Evolutionary conservation across 2,329 filamentous ascomycete genomes (phyloP).

Genomic region (Plenodomus tracheiphilus): DNA sequence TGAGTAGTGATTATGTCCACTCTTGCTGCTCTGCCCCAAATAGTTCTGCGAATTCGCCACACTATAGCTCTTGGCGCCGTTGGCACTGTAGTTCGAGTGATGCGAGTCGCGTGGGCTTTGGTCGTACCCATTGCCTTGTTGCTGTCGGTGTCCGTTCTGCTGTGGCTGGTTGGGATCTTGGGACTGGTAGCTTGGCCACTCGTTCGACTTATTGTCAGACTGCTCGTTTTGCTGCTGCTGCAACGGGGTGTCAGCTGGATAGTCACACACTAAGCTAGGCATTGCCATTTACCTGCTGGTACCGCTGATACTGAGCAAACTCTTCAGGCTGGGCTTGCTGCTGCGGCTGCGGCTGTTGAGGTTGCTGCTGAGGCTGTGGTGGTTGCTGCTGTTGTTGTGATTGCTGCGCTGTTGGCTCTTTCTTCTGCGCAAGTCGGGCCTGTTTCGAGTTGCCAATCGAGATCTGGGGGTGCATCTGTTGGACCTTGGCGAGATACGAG

Average conservation of each 20-base stretch:
- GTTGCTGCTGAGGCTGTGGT: constrained; percentile 10
- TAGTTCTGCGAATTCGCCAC: constrained; percentile 44
- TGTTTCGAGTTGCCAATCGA: constrained; percentile 80
- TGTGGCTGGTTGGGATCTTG: constrained; percentile 9
- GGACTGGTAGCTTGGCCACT: constrained; percentile 22
- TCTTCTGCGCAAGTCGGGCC: constrained; percentile 66
- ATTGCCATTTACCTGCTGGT: constrained; percentile 35
- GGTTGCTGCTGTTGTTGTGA: constrained; percentile 39
- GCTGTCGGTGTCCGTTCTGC: constrained; percentile 17
- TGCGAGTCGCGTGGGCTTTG: constrained; percentile 37
- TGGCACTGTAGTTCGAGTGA: constrained; percentile 34
- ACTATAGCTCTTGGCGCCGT: constrained; percentile 33
- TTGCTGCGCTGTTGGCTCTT: constrained; percentile 54
- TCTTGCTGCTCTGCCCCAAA: constrained; percentile 33
- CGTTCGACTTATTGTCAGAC: constrained; percentile 16
- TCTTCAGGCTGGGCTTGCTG: constrained; percentile 45
- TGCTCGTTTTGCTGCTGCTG: constrained; percentile 29
- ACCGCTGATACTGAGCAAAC: constrained; percentile 45
- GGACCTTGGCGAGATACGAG: constrained; percentile 95
- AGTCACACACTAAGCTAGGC: too few species aligned
- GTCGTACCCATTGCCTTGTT: constrained; percentile 17
- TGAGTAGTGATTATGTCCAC: constrained; percentile 30
- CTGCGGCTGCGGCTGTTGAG: constrained; percentile 42
- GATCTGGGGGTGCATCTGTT: constrained; percentile 97
- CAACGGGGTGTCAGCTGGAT: neutral